Evolutionary conservation across 805 yeast genomes (phyloP), one percentile per base, ranked within the genome.

Genomic region (Zygoascus flipseniorum): DNA sequence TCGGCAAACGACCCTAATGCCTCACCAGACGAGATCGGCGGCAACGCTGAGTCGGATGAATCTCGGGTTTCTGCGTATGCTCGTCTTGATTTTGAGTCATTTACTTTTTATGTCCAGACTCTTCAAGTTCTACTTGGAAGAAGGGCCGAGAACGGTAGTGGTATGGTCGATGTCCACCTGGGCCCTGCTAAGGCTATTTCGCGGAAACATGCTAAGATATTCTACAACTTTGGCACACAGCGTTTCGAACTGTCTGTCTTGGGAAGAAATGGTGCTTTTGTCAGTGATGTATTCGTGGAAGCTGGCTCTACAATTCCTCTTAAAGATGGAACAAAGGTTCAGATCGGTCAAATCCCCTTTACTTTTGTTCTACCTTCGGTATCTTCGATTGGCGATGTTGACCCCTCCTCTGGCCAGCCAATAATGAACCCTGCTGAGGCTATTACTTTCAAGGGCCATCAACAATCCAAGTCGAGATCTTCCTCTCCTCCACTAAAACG

Each of bases 221-320:
- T 90, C 67, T 93, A 92, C 72, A 93, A 93, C 66, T 93, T 93
- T 69, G 98, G 97, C 2, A 89, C 95, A 2, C 98, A 92, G 66
- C 72, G 96, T 58, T 93, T 93, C 65, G 99, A 93, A 69, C 72
- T 93, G 46, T 83, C 95, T 8, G 89, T 93, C 1, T 75, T 90
- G 60, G 99, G 99, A 18, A 78, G 96, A 61, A 93, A 93, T 67
- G 99, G 99, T 41, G 97, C 97, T 1, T 93, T 93, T 74, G 96
- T 93, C 2, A 93, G 92, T 68, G 96, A 89, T 59, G 75, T 75
- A 37, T 93, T 92, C 67, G 85, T 93, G 6, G 97, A 89, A 65
- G 81, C 86, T 56, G 97, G 96, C 8, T 82, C 87, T 39, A 93
- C 99, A 0, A 89, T 93, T 8, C 96, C 96, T 1, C 72, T 93